Evolutionary conservation across 225 moss, liverwort and hornwort genomes (phyloP).

Genomic region (Takakia lepidozioides): DNA sequence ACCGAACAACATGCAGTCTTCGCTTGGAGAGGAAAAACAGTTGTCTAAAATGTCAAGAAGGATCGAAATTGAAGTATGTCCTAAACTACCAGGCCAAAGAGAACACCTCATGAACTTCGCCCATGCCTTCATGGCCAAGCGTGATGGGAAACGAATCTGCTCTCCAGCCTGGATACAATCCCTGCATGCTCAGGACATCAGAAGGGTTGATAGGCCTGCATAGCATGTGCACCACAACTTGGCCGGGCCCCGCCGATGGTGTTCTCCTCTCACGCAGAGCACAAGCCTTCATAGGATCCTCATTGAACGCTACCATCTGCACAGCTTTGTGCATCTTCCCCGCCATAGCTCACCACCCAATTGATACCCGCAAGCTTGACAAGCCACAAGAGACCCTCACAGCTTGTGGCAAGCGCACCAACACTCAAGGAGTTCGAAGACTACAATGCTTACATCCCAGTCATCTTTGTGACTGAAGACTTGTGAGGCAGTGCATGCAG

Average conservation of each 20-base stretch:
- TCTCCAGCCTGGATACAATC: conserved; percentile 2
- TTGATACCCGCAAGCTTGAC: too few species aligned
- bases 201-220: conserved; percentile 12
- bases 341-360: neutral
- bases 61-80: too few species aligned
- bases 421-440: too few species aligned
- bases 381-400: too few species aligned
- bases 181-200: conserved; percentile 2
- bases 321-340: conserved; percentile 4
- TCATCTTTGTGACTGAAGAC: too few species aligned
- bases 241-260: conserved; percentile 7
- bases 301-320: conserved; percentile 7
- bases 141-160: conserved; percentile 6
- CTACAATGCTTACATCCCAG: too few species aligned
- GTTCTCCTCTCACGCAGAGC: neutral
- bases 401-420: too few species aligned
- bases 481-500: too few species aligned
- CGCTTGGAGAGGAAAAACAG: neutral
- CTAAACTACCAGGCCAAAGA: too few species aligned
- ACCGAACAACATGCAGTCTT: neutral
- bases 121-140: conserved; percentile 14
- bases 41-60: too few species aligned
- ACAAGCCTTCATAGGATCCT: neutral
- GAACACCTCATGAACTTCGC: conserved; percentile 1
- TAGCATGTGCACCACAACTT: conserved; percentile 11